phyloP scores from a whole-genome alignment of 495 filamentous ascomycete species.

The Parathielavia hyrcaniae region DNA sequence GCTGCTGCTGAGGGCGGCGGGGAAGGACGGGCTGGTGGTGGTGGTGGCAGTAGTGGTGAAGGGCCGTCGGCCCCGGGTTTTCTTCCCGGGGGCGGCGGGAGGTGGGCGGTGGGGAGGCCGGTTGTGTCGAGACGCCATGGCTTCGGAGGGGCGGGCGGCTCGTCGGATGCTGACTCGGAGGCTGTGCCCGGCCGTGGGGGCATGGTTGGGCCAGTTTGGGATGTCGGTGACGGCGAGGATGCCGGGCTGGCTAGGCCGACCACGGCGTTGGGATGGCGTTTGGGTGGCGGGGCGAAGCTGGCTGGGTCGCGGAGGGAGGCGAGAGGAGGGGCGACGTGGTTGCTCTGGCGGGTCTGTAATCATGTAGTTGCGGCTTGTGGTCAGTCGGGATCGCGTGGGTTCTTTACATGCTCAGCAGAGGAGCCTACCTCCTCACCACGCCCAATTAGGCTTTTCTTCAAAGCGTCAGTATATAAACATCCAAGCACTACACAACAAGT shows the following conservation, averaged over 20 bases:
- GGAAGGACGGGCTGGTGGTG: constrained; percentile 18
- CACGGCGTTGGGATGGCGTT: constrained; percentile 28
- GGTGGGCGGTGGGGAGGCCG: constrained; percentile 57
- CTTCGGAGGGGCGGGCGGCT: constrained; percentile 50
- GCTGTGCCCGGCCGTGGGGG: constrained; percentile 29
- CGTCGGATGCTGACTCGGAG: constrained; percentile 31
- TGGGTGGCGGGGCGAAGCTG: constrained; percentile 82
- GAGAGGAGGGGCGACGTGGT: constrained; percentile 60
- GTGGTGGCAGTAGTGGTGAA: constrained; percentile 20
- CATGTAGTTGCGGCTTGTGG: neutral
- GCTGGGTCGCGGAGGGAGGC: constrained; percentile 73
- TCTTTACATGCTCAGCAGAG: too few relatives aligned
- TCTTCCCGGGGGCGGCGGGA: constrained; percentile 66
- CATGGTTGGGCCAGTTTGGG: constrained; percentile 9
- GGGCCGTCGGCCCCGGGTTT: constrained; percentile 43
- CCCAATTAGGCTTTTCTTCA: constrained; percentile 41
- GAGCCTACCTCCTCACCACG: constrained; percentile 31
- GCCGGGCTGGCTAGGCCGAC: neutral
- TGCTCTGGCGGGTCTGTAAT: constrained; percentile 29
- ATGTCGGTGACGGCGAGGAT: constrained; percentile 4
- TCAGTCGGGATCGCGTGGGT: neutral
- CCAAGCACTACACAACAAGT: neutral
- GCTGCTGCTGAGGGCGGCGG: neutral
- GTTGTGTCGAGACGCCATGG: constrained; percentile 68
- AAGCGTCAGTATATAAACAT: constrained; percentile 2